Conservation (phyloP, 768 basidiomycete genomes). For the Hericium rajendrae region DNA sequence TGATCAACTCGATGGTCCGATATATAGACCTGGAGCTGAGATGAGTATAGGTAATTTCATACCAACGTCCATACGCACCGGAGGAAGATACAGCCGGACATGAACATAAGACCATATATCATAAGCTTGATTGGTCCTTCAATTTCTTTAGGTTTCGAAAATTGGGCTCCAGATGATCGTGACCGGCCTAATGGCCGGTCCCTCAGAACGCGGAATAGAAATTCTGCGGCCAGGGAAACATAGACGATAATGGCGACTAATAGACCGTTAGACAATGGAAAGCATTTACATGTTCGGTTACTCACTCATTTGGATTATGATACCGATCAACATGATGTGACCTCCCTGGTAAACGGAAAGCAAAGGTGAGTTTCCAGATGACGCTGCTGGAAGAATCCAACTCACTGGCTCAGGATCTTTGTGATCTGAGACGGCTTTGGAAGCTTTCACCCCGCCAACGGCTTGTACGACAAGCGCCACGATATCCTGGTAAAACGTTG, state of each 20-base stretch:
- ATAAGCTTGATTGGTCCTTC: constrained; percentile 1
- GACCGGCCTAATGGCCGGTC: not conserved
- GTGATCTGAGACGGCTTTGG: constrained; percentile 3
- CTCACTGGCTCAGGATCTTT: not conserved
- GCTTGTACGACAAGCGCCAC: constrained; percentile 31
- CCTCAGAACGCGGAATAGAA: not conserved
- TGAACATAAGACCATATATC: not conserved
- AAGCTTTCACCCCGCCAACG: constrained; percentile 26
- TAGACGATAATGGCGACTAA: not conserved
- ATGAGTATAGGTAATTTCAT: not conserved
- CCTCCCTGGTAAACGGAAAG: constrained; percentile 11
- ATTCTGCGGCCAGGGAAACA: not conserved
- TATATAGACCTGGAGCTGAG: constrained; percentile 5
- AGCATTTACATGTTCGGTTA: not conserved
- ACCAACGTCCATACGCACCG: constrained; percentile 3
- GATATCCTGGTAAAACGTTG: constrained; percentile 19
- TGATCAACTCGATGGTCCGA: constrained; percentile 7
- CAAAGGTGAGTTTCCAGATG: not conserved
- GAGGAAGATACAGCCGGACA: constrained; percentile 7
- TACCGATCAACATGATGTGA: constrained; percentile 22
- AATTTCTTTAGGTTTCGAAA: not conserved
- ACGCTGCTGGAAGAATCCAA: not conserved
- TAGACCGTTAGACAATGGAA: not conserved
- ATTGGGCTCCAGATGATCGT: not conserved
- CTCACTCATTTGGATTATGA: constrained; percentile 20